These are phyloP conservation scores for Austroboletus niveus DNA, from an alignment of 1,284 basidiomycete species.

Conservation along the genomic window DNA sequence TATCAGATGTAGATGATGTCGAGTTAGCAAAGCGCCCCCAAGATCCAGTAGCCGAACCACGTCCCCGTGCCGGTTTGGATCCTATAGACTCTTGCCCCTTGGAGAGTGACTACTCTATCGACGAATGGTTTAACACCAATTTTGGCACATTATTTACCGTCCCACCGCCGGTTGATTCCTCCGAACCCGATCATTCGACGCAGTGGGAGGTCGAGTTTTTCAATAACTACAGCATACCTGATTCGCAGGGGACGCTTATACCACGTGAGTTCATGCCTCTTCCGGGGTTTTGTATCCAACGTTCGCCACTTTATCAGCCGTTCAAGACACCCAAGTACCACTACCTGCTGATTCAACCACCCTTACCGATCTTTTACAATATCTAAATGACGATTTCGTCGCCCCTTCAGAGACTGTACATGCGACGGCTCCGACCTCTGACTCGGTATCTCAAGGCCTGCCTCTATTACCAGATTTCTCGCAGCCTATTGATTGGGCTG, in stretches of 20 bases:
- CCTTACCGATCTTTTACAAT: slow-evolving; percentile 9
- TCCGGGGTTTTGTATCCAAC: background rate
- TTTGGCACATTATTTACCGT: slow-evolving; percentile 26
- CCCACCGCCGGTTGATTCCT: slow-evolving; percentile 22
- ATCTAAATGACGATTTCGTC: slow-evolving; percentile 1
- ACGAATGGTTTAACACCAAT: slow-evolving; percentile 29
- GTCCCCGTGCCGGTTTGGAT: too few species aligned
- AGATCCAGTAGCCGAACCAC: too few species aligned
- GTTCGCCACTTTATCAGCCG: background rate
- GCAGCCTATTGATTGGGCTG: slow-evolving; percentile 13
- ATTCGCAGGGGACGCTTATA: background rate
- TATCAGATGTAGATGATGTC: too few species aligned
- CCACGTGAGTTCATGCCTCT: background rate
- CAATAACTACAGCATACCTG: slow-evolving; percentile 21
- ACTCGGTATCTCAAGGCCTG: background rate
- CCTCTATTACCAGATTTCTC: background rate
- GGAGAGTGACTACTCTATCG: slow-evolving; percentile 19
- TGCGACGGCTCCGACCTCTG: background rate
- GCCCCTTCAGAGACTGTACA: background rate
- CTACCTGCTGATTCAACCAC: background rate
- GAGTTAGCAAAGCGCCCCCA: too few species aligned
- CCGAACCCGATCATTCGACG: slow-evolving; percentile 14
- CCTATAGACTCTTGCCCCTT: background rate
- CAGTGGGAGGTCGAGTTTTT: slow-evolving; percentile 30
- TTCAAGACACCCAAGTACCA: background rate